Conservation (phyloP, 202 grass and related monocot genomes). For the Setaria italica region DNA sequence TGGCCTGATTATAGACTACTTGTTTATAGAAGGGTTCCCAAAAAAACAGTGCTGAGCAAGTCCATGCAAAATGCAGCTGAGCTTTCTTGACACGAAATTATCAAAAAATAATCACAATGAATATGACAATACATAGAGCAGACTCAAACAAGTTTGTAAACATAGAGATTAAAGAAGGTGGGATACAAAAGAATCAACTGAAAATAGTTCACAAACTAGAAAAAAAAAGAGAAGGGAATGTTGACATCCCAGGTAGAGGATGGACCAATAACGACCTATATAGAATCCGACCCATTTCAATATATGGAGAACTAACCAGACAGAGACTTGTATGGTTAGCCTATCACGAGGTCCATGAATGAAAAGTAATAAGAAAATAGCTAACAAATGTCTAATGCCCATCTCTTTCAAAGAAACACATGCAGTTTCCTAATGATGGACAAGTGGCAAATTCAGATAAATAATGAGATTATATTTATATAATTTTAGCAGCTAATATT, state of each 20-base stretch:
- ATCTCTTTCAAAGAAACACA: conserved; percentile 42
- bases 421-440: conserved; percentile 48
- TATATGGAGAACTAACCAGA: conserved; percentile 46
- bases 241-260: conserved; percentile 46
- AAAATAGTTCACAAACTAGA: conserved; percentile 19
- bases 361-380: conserved; percentile 37
- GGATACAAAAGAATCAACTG: conserved; percentile 17
- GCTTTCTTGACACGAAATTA: conserved; percentile 5
- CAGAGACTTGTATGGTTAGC: conserved; percentile 52
- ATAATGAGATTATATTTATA: conserved; percentile 28
- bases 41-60: background rate
- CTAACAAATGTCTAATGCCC: conserved; percentile 27
- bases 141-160: conserved; percentile 16
- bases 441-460: conserved; percentile 38
- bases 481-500: background rate
- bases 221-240: background rate
- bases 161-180: conserved; percentile 1
- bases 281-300: conserved; percentile 44
- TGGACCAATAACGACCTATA: conserved; percentile 43
- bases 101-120: conserved; percentile 1
- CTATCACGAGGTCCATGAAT: conserved; percentile 22
- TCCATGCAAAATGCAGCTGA: conserved; percentile 2
- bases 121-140: background rate
- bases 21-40: background rate
- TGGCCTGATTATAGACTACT: conserved; percentile 11